Percentiles rank a stretch among this genome's conserved stretches.
Evolutionary conservation across 192 early-diverging fungal species (phyloP).

Genomic region (Glomus cerebriforme): DNA sequence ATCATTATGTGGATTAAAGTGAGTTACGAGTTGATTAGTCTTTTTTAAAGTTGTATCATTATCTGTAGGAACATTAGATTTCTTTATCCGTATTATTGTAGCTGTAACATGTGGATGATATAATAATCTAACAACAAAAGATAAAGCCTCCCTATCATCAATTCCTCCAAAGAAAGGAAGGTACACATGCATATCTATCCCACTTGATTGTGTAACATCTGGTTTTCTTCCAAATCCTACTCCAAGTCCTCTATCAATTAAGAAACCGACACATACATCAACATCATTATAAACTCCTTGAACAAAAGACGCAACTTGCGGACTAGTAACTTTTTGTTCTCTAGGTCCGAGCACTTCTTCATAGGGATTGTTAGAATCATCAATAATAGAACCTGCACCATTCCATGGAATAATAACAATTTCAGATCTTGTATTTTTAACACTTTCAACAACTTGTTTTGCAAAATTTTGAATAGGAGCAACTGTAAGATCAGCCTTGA

Average conservation of each 20-base stretch:
- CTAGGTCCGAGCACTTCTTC: background rate
- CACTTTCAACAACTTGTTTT: constrained; percentile 59
- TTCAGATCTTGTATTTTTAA: constrained; percentile 52
- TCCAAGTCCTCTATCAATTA: constrained; percentile 78
- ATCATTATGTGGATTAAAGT: background rate
- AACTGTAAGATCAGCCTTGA: constrained; percentile 65
- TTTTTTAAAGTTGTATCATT: background rate
- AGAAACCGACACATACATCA: constrained; percentile 54
- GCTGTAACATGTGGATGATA: constrained; percentile 46
- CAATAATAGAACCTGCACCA: constrained; percentile 23
- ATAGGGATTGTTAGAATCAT: background rate
- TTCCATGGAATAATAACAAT: constrained; percentile 49
- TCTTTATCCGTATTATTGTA: constrained; percentile 48
- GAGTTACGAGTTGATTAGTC: background rate
- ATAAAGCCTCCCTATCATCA: constrained; percentile 70
- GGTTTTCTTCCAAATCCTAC: constrained; percentile 30
- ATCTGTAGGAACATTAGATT: constrained; percentile 20
- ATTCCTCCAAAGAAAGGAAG: constrained; percentile 73
- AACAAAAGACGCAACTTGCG: constrained; percentile 55
- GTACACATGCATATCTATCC: constrained; percentile 41
- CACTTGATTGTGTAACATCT: constrained; percentile 22
- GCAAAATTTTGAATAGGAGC: constrained; percentile 69
- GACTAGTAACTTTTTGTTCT: constrained; percentile 34
- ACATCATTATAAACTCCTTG: constrained; percentile 45
- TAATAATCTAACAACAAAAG: constrained; percentile 54